Evolutionary conservation across 495 filamentous ascomycete species (phyloP).

Genomic region (Apodospora peruviana): DNA sequence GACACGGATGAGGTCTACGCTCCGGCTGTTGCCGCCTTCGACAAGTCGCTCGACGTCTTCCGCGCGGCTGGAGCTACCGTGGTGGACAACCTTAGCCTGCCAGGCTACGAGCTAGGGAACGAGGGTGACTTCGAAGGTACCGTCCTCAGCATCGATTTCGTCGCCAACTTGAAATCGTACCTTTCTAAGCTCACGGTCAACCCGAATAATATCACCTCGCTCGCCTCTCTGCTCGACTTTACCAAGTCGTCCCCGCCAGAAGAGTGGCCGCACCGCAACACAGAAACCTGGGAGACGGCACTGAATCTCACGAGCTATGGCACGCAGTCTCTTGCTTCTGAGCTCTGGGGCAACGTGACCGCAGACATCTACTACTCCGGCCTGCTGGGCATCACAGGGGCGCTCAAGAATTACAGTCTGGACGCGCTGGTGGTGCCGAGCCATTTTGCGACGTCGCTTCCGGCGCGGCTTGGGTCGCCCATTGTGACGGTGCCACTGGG

Average conservation of each 20-base stretch:
- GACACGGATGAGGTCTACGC: background rate
- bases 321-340: background rate
- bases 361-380: constrained; percentile 14
- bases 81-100: constrained; percentile 10
- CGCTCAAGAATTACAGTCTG: constrained; percentile 27
- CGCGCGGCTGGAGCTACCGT: constrained; percentile 34
- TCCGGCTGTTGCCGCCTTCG: constrained; percentile 14
- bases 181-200: constrained; percentile 41
- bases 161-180: constrained; percentile 37
- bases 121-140: background rate
- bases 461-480: constrained; percentile 27
- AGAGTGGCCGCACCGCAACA: constrained; percentile 27
- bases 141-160: constrained; percentile 34
- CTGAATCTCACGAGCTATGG: constrained; percentile 8
- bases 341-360: constrained; percentile 12
- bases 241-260: constrained; percentile 20
- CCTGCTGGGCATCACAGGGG: constrained; percentile 23
- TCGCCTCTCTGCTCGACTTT: constrained; percentile 26
- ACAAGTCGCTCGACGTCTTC: constrained; percentile 20
- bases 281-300: constrained; percentile 28
- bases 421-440: constrained; percentile 42
- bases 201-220: constrained; percentile 37
- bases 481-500: constrained; percentile 44
- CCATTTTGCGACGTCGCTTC: constrained; percentile 16
- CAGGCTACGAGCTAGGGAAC: background rate